These are phyloP conservation scores for Cladochytrium tenue DNA, from an alignment of 371 early-diverging fungal species.

Conservation along the genomic window DNA sequence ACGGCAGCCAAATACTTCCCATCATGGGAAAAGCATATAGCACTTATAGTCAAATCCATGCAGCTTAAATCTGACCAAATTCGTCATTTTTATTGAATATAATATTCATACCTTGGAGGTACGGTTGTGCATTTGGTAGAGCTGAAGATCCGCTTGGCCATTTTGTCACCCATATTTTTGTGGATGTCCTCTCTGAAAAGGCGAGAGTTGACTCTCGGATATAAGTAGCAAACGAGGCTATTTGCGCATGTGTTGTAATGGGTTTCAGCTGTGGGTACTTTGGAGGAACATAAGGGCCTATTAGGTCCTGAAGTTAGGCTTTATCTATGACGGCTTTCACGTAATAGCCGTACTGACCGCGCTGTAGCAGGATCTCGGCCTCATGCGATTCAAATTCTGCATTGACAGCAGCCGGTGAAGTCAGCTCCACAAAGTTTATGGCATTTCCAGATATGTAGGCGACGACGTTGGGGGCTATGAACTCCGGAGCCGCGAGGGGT, in stretches of 20 bases:
- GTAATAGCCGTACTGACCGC: not conserved
- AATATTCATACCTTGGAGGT: constrained; percentile 33
- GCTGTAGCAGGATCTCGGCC: no score
- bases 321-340: constrained; percentile 7
- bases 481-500: constrained; percentile 24
- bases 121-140: constrained; percentile 7
- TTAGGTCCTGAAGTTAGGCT: no score
- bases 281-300: no score
- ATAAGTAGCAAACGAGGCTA: constrained; percentile 43
- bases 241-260: constrained; percentile 33
- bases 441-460: constrained; percentile 48
- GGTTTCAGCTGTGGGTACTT: constrained; percentile 21
- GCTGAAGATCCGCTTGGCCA: constrained; percentile 32
- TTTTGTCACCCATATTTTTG: constrained; percentile 34
- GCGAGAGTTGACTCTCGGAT: constrained; percentile 40
- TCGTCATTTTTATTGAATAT: no score
- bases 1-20: constrained; percentile 47
- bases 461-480: constrained; percentile 29
- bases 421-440: constrained; percentile 42
- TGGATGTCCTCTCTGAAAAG: constrained; percentile 38
- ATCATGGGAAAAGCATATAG: constrained; percentile 45
- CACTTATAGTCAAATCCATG: no score
- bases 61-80: no score
- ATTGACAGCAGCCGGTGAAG: not conserved
- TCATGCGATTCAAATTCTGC: constrained; percentile 1